Base-by-base conservation (phyloP, 352 stramenopile genomes). In the Globisporangium irregulare region DNA sequence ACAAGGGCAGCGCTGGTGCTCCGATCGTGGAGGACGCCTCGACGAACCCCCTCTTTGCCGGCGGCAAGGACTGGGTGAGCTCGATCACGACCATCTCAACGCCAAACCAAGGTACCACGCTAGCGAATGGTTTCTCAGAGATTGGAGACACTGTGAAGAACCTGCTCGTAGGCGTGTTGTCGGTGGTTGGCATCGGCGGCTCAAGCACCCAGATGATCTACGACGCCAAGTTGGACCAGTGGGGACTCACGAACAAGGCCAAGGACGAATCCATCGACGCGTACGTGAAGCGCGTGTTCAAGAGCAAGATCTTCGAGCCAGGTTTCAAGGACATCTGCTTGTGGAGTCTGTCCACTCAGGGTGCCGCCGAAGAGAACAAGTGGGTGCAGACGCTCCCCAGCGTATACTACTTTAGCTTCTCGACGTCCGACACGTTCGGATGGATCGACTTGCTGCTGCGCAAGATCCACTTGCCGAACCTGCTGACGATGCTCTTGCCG, bases 351-450 rank as follows among this genome's bases (percentile, higher is more conserved):
- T 85, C 78, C 9, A 83, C 73, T 4, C 15, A 50, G 1, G 80
- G 80, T n/a, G 78, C 80, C 22, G 74, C 73, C 20, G 80, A 89
- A 60, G 80, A 89, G 51, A 77, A 67, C 14, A 74, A 71, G 48
- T 89, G 80, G 78, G 78, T 88, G 12, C 71, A 72, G 56, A 89
- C 79, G 53, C 71, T 87, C 3, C 64, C 77, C 25, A 71, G 82
- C 59, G 72, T 89, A 14, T 87, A 83, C 70, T 87, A 90, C 73
- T 90, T 79, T 59, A 87, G 77, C 64, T 84, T 82, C 66, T 60
- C 68, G 24, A 87, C 75, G 2, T 54, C 76, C 10, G 77, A 86
- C 68, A 85, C 77, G 60, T 82, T 73, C 59, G 36, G 60, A 24
- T 70, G 70, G 25, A 48, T 56, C 24, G 70, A 87, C 55, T 64